phyloP scores from a whole-genome alignment of 805 yeast genomes.

The Ogataea thermomethanolica region DNA sequence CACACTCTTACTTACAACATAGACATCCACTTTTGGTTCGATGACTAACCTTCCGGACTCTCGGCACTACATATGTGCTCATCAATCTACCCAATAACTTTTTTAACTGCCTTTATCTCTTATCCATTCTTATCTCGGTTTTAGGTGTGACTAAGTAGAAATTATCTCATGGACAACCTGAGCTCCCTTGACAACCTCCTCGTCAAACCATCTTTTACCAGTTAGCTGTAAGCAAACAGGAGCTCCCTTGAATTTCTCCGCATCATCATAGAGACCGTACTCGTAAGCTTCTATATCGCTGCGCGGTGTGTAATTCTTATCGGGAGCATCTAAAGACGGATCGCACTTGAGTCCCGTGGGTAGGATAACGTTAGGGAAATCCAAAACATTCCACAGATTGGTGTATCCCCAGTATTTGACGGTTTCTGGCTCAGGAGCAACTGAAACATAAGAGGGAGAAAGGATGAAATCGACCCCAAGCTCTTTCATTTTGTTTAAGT shows the following conservation, averaged over 20 bases:
- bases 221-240: conserved; percentile 50
- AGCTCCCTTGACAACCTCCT: conserved; percentile 44
- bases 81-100: too few relatives aligned
- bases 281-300: conserved; percentile 32
- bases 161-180: conserved; percentile 36
- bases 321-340: conserved; percentile 24
- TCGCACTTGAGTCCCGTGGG: conserved; percentile 56
- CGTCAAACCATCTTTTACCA: conserved; percentile 51
- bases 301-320: conserved; percentile 18
- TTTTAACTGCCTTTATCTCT: too few relatives aligned
- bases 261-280: conserved; percentile 32
- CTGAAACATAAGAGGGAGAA: conserved; percentile 61
- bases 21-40: conserved; percentile 24
- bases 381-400: conserved; percentile 63
- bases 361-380: conserved; percentile 57
- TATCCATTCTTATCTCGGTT: background rate
- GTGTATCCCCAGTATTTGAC: conserved; percentile 75
- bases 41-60: background rate
- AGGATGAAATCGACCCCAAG: conserved; percentile 59
- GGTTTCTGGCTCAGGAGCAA: conserved; percentile 60
- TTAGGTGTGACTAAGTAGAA: conserved; percentile 2
- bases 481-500: conserved; percentile 44
- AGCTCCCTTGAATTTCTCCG: conserved; percentile 38
- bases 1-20: conserved; percentile 19
- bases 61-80: too few relatives aligned